Evolutionary conservation across 129 eudicot genomes (phyloP), one percentile per base, ranked within the genome.

Genomic region (Flaveria robusta): DNA sequence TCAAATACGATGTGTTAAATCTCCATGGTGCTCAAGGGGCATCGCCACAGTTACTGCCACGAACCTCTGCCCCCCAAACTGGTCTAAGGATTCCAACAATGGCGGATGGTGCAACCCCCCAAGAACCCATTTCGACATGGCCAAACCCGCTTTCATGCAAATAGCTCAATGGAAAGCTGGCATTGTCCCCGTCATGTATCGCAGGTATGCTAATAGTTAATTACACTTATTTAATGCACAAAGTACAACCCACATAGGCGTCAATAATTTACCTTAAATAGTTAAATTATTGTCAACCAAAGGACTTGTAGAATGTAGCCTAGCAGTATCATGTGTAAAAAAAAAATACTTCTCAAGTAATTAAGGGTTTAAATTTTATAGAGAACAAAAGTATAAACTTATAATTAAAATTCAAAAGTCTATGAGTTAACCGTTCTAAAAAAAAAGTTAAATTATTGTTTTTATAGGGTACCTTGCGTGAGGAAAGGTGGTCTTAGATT

Each of bases 41-140:
- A 85, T 88, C 4, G 89, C 90, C 9, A 66, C 84, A 62, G 65
- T 93, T 8, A 93, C 98, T 0, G 98, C 96, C 56, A 93, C 98
- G 19, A 93, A 93, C 77, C 85, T 93, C 23, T 93, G 98, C 87
- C 98, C 98, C 14, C 98, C 98, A 0, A 87, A 90, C 58, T 86
- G 89, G 92, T 50, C 81, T 2, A 24, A 88, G 50, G 87, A 85
- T 68, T 72, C 88, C 80, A 85, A 90, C 75, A 70, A 81, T 11
- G 98, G 98, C 9, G 98, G 98, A 39, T 93, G 98, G 98, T 90
- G 98, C 91, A 90, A 93, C 83, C 98, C 98, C 0, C 98, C 98
- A 24, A 85, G 97, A 50, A 80, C 88, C 60, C 98, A 93, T 72
- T 93, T 93, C 29, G 98, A 93, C 82, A 84, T 93, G 88, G 82